Conservation (phyloP, 1,139 yeast genomes). For the Lodderomyces oxycetoniae region DNA sequence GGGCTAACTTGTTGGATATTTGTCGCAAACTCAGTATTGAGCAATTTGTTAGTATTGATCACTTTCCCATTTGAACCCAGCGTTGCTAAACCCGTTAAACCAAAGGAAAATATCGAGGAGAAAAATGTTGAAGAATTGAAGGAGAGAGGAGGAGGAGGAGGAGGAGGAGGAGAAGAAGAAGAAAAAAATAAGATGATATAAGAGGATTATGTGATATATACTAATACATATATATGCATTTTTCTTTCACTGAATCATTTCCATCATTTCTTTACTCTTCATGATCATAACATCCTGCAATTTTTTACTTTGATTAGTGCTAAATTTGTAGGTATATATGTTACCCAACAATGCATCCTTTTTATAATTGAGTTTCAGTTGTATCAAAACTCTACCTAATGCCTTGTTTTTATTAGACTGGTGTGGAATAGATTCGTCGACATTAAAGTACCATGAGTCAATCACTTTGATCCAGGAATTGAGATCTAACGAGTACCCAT, state of each 20-base stretch:
- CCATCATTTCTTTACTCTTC: conserved; percentile 13
- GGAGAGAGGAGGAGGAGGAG: too few relatives aligned
- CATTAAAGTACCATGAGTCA: conserved; percentile 45
- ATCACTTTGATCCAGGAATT: conserved; percentile 43
- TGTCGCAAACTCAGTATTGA: conserved; percentile 30
- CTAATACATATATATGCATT: neutral
- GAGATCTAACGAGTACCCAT: conserved; percentile 34
- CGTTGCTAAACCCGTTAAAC: conserved; percentile 21
- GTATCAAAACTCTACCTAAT: conserved; percentile 6
- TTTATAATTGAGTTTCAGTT: conserved; percentile 8
- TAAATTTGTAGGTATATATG: conserved; percentile 22
- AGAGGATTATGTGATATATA: neutral
- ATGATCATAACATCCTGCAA: conserved; percentile 22
- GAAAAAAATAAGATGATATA: neutral
- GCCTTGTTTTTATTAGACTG: neutral
- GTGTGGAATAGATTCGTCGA: conserved; percentile 4
- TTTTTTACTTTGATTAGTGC: conserved; percentile 12
- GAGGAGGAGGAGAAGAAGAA: neutral
- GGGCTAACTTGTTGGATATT: conserved; percentile 52
- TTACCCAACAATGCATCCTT: conserved; percentile 19
- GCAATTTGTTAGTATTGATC: conserved; percentile 24
- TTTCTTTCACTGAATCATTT: conserved; percentile 5
- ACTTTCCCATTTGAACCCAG: conserved; percentile 25
- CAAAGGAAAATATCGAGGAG: too few relatives aligned
- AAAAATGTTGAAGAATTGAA: too few relatives aligned